Conservation (phyloP, 306 rosid genomes). For the Luffa acutangula region DNA sequence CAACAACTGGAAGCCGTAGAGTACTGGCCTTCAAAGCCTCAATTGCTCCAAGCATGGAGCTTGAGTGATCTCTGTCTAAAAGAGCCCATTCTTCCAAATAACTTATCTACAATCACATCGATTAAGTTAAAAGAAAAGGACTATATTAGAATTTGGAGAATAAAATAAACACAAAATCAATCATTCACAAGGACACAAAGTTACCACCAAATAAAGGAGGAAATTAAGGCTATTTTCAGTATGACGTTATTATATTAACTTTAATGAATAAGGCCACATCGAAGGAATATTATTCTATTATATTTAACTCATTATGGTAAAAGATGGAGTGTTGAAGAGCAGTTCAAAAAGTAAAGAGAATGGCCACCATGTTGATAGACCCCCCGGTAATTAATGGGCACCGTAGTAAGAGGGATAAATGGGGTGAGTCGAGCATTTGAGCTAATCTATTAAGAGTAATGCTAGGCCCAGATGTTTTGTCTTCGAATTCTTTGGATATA, state of each 20-base stretch:
- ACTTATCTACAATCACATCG: slow-evolving; percentile 47
- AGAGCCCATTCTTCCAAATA: slow-evolving; percentile 93
- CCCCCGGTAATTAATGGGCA: not conserved
- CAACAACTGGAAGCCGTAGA: slow-evolving; percentile 91
- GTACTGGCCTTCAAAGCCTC: slow-evolving; percentile 98
- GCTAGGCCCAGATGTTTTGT: too few species aligned
- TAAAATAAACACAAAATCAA: not conserved
- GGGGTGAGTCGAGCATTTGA: too few species aligned
- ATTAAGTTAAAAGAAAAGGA: not conserved
- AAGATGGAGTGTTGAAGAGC: not conserved
- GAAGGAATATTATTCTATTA: not conserved
- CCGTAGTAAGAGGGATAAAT: too few species aligned
- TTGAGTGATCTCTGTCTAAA: slow-evolving; percentile 81
- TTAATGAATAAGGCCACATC: not conserved
- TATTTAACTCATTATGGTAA: not conserved
- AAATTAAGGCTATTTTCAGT: not conserved
- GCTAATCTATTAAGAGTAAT: too few species aligned
- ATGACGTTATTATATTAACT: not conserved
- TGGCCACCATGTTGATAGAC: not conserved
- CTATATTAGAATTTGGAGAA: not conserved
- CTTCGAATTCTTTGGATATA: too few species aligned
- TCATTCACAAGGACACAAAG: not conserved
- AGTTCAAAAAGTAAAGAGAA: not conserved
- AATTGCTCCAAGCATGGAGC: slow-evolving; percentile 91
- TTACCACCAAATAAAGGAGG: not conserved